Evolutionary conservation across 495 filamentous ascomycete species (phyloP).

Genomic region (Penicillium angulare): DNA sequence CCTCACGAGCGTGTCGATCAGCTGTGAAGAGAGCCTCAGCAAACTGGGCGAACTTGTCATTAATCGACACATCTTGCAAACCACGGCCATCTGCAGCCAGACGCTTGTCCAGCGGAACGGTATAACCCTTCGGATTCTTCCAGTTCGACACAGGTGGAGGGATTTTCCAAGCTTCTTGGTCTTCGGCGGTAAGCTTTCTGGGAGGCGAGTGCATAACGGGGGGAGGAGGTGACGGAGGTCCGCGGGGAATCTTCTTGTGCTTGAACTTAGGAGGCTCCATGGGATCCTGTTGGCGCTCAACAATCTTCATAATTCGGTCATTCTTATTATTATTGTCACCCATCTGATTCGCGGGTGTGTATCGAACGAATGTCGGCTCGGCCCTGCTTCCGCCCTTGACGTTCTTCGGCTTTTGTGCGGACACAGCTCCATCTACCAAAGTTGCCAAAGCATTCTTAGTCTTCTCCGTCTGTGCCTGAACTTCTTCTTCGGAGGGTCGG

Average conservation of each 20-base stretch:
- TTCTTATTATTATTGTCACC: slow-evolving; percentile 84
- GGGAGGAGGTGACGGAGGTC: slow-evolving; percentile 87
- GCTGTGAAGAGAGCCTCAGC: slow-evolving; percentile 91
- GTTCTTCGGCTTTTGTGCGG: slow-evolving; percentile 94
- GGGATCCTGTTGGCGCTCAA: slow-evolving; percentile 89
- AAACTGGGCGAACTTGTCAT: slow-evolving; percentile 98
- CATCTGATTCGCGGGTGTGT: slow-evolving; percentile 97
- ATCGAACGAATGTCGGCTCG: slow-evolving; percentile 91
- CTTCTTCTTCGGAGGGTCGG: slow-evolving; percentile 79
- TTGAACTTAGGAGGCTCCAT: slow-evolving; percentile 99
- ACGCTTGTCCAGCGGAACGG: slow-evolving; percentile 93
- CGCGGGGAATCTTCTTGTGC: slow-evolving; percentile 95
- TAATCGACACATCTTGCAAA: slow-evolving; percentile 92
- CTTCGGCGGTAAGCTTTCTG: slow-evolving; percentile 90
- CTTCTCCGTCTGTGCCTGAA: slow-evolving; percentile 76
- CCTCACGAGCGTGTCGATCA: slow-evolving; percentile 91
- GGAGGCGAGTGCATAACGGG: slow-evolving; percentile 96
- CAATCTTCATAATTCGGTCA: slow-evolving; percentile 97
- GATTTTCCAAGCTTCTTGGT: slow-evolving; percentile 96
- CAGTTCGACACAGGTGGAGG: slow-evolving; percentile 94
- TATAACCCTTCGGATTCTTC: slow-evolving; percentile 99
- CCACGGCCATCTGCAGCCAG: slow-evolving; percentile 93
- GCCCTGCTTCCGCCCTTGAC: slow-evolving; percentile 72
- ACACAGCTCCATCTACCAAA: slow-evolving; percentile 80
- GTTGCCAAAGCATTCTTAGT: slow-evolving; percentile 81